These are phyloP conservation scores for Globisporangium cederbergense DNA, from an alignment of 352 stramenopile genomes.

Conservation along the genomic window DNA sequence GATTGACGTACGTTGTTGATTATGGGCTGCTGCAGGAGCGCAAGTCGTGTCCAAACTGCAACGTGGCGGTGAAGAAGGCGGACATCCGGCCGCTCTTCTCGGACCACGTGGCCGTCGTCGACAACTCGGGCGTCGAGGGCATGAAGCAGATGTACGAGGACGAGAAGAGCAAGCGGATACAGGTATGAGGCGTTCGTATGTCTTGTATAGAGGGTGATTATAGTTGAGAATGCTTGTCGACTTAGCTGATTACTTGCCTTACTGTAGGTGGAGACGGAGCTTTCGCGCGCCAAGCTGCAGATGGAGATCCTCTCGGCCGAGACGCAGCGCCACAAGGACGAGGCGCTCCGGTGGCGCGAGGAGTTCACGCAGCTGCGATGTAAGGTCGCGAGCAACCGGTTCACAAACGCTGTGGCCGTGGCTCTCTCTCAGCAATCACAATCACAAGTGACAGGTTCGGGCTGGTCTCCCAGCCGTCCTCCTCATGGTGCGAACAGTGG, in stretches of 20 bases:
- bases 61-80: slow-evolving; percentile 31
- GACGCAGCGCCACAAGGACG: slow-evolving; percentile 17
- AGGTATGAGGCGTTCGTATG: slow-evolving; percentile 12
- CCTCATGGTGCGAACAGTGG: not conserved
- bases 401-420: not conserved
- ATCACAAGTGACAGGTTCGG: not conserved
- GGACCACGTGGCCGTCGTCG: slow-evolving; percentile 69
- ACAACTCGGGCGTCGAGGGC: slow-evolving; percentile 61
- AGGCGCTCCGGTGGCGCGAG: slow-evolving; percentile 32
- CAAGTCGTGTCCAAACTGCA: slow-evolving; percentile 72
- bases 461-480: slow-evolving; percentile 1
- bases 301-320: slow-evolving; percentile 28
- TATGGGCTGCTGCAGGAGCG: slow-evolving; percentile 22
- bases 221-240: not conserved
- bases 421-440: not conserved
- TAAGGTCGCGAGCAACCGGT: slow-evolving; percentile 21
- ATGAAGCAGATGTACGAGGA: slow-evolving; percentile 57
- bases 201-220: not conserved
- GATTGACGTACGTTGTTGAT: not conserved
- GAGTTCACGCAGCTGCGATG: slow-evolving; percentile 24
- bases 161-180: slow-evolving; percentile 42
- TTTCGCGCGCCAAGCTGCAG: slow-evolving; percentile 37
- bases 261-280: slow-evolving; percentile 38
- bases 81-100: slow-evolving; percentile 66
- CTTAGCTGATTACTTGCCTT: not conserved